phyloP scores from a whole-genome alignment of 257 asterid species.

The Fraxinus pennsylvanica region DNA sequence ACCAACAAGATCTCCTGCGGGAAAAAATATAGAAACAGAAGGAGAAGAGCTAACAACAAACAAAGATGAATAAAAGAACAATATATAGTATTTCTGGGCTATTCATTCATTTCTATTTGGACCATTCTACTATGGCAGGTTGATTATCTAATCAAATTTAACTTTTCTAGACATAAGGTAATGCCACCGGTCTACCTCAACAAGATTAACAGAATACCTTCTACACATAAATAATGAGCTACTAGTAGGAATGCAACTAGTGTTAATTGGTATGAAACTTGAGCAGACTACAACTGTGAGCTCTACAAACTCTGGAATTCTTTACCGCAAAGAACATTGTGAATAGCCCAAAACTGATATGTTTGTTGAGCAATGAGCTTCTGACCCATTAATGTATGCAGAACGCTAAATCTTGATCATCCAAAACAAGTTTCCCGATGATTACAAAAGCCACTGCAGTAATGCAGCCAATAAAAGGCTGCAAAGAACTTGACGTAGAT shows the following conservation, averaged over 20 bases:
- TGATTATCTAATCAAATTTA: conserved; percentile 2
- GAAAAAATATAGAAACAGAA: not conserved
- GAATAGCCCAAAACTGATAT: not conserved
- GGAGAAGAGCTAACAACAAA: not conserved
- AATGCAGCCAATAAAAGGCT: conserved; percentile 49
- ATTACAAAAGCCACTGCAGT: conserved; percentile 35
- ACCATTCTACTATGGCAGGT: conserved; percentile 4
- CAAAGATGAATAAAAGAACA: not conserved
- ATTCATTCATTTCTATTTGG: conserved; percentile 9
- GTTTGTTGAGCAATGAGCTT: conserved; percentile 29
- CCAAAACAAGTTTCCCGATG: conserved; percentile 36
- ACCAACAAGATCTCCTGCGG: not conserved
- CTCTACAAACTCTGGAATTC: not conserved
- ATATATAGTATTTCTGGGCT: not conserved
- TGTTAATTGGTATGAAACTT: conserved; percentile 8
- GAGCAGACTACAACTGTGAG: conserved; percentile 13
- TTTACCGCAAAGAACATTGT: conserved; percentile 14
- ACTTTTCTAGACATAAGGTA: conserved; percentile 19
- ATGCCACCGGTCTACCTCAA: conserved; percentile 5
- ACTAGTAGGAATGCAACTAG: not conserved
- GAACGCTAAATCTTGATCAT: conserved; percentile 13
- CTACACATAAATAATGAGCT: conserved; percentile 16
- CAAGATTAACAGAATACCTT: conserved; percentile 22
- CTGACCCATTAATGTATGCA: not conserved
- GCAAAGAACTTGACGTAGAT: conserved; percentile 41